Conservation (phyloP, 164 flowering plant genomes). For the Vitis rotundifolia region DNA sequence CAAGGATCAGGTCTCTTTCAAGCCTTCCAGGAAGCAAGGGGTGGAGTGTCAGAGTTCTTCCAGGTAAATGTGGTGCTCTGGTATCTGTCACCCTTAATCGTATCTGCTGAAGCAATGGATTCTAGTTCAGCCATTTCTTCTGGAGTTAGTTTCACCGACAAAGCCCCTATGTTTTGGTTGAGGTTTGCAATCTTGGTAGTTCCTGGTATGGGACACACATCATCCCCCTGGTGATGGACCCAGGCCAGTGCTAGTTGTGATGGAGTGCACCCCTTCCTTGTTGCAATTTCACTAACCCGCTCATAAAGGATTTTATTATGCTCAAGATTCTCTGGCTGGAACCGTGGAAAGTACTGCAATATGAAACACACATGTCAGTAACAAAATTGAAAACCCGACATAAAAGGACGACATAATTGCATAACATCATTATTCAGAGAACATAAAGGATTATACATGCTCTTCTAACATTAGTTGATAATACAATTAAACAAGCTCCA, state of each 20-base stretch:
- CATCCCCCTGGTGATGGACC: slow-evolving; percentile 41
- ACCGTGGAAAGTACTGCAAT: slow-evolving; percentile 34
- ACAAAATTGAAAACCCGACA: too few species aligned
- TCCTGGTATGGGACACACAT: slow-evolving; percentile 42
- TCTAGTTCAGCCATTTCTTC: slow-evolving; percentile 45
- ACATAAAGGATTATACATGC: too few species aligned
- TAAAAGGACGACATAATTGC: too few species aligned
- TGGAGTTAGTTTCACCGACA: slow-evolving; percentile 38
- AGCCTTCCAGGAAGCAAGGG: slow-evolving; percentile 30
- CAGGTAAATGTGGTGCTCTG: slow-evolving; percentile 1
- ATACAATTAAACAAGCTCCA: too few species aligned
- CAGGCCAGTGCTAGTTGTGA: slow-evolving; percentile 45
- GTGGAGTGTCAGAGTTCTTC: slow-evolving; percentile 27
- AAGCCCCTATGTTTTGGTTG: slow-evolving; percentile 43
- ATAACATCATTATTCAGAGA: too few species aligned
- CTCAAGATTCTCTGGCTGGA: slow-evolving; percentile 35
- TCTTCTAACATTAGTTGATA: too few species aligned
- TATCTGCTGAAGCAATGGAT: slow-evolving; percentile 25
- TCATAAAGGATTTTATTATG: slow-evolving; percentile 29
- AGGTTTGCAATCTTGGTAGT: slow-evolving; percentile 51
- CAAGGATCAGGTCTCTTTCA: neutral
- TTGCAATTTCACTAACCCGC: slow-evolving; percentile 29
- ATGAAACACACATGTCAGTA: too few species aligned
- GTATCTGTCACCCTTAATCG: slow-evolving; percentile 35
- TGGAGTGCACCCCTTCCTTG: slow-evolving; percentile 34